Evolutionary conservation across 129 eudicot genomes (phyloP).

Genomic region (Gnaphalium uliginosum): DNA sequence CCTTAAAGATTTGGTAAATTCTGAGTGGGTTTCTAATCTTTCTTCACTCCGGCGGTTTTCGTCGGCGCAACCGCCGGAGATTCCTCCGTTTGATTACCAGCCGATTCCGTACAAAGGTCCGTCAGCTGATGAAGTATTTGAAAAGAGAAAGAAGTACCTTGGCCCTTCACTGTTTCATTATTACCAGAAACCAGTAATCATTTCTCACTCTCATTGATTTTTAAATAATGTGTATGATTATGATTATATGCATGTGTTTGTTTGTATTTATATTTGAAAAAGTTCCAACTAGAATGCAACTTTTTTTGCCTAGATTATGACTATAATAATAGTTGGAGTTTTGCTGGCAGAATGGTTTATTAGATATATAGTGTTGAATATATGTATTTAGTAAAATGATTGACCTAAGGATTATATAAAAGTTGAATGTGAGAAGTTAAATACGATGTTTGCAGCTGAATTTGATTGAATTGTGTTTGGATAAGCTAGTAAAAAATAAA

Average conservation of each 20-base stretch:
- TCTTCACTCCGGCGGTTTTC: conserved; percentile 42
- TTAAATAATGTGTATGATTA: not conserved
- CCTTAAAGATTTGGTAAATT: conserved; percentile 24
- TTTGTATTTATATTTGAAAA: not conserved
- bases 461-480: not conserved
- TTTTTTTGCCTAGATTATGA: conserved; percentile 24
- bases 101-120: conserved; percentile 87
- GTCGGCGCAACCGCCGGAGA: conserved; percentile 51
- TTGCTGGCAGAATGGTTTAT: not conserved
- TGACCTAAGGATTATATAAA: not conserved
- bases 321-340: not conserved
- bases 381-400: conserved; percentile 1
- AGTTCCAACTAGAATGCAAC: not conserved
- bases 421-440: not conserved
- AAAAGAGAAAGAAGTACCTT: conserved; percentile 75
- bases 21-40: conserved; percentile 24
- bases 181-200: conserved; percentile 85
- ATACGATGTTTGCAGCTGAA: conserved; percentile 4
- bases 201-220: not conserved
- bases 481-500: not conserved
- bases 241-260: not conserved
- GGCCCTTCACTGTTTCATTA: conserved; percentile 93
- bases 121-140: conserved; percentile 64
- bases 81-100: conserved; percentile 73
- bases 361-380: not conserved